Evolutionary conservation across 78 protist genomes (phyloP).

Genomic region (Acrasis kona): DNA sequence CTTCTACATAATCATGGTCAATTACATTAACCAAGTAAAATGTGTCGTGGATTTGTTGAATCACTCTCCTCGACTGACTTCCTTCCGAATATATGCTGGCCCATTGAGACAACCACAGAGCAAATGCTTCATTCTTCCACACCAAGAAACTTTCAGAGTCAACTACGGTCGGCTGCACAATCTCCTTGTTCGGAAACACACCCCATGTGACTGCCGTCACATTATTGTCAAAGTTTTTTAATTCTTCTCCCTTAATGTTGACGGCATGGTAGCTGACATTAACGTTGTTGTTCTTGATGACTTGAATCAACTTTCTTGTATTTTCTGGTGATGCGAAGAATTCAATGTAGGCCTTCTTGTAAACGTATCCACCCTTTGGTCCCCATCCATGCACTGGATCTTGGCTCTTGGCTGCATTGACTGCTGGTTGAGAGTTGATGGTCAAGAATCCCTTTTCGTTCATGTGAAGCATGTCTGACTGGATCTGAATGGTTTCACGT

Average conservation of each 20-base stretch:
- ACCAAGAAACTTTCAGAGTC: slow-evolving; percentile 62
- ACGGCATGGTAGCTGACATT: neutral
- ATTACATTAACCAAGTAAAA: slow-evolving; percentile 72
- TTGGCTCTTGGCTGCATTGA: slow-evolving; percentile 72
- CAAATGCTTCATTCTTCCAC: slow-evolving; percentile 86
- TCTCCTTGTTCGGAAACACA: slow-evolving; percentile 86
- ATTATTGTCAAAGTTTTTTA: neutral
- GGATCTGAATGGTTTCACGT: slow-evolving; percentile 42
- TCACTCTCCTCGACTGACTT: neutral
- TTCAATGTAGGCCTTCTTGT: slow-evolving; percentile 90
- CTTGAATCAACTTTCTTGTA: neutral
- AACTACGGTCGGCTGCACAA: slow-evolving; percentile 90
- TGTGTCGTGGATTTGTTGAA: slow-evolving; percentile 43
- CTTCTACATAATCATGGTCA: slow-evolving; percentile 77
- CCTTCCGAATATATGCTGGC: slow-evolving; percentile 22
- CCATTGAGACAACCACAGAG: slow-evolving; percentile 45
- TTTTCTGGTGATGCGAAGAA: slow-evolving; percentile 60
- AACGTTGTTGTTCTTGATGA: neutral
- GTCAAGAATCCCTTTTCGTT: slow-evolving; percentile 73
- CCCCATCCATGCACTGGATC: slow-evolving; percentile 91
- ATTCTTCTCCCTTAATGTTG: slow-evolving; percentile 16
- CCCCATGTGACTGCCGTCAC: slow-evolving; percentile 91
- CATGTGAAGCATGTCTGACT: too few species aligned
- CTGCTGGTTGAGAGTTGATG: slow-evolving; percentile 88
- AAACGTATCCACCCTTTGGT: slow-evolving; percentile 75